Base-by-base conservation (phyloP, 352 stramenopile genomes). In the Globisporangium paroecandrum region DNA sequence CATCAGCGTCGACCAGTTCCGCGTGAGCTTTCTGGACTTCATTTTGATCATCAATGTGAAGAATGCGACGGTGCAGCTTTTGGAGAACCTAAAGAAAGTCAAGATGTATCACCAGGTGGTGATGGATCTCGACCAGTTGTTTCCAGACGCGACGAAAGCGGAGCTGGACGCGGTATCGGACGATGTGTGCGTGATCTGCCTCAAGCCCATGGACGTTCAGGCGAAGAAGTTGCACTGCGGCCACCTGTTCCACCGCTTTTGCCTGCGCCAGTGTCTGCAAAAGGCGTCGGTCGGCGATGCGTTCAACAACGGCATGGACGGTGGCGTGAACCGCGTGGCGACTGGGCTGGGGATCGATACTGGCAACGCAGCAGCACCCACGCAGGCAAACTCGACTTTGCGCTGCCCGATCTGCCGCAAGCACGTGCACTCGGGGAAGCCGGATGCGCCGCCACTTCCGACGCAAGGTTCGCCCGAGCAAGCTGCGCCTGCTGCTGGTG, bases 31-130 rank as follows among this genome's bases (percentile, higher is more conserved):
- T 53, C 77, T 91, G 36, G 85, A 93, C 60, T 83, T 93, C 29
- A 90, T 91, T 36, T 65, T 93, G 60, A 89, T 93, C 47, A 62
- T 93, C 22, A 91, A 90, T 36, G 83, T 93, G n/a, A 93, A 93
- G 69, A 91, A 89, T 38, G 83, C 85, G 12, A 91, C 82, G 0
- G 76, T 90, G 22, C 67, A 83, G 24, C 62, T 93, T 9, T 66
- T 91, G 29, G 82, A 90, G 59, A 90, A 91, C 65, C 51, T 82
- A 46, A 89, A 85, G 43, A 77, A 88, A 36, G 81, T 91, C 1
- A 85, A 89, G 41, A 61, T 85, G 25, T 91, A 91, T 64, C 80
- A 91, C 25, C 78, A 85, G 58, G 77, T 91, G 27, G 83, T 89
- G n/a, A 56, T 91, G 24, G 85, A 91, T 27, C 69, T 93, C 25